These are phyloP conservation scores for Fusarium musae DNA, from an alignment of 2,329 filamentous ascomycete species.

Conservation along the genomic window DNA sequence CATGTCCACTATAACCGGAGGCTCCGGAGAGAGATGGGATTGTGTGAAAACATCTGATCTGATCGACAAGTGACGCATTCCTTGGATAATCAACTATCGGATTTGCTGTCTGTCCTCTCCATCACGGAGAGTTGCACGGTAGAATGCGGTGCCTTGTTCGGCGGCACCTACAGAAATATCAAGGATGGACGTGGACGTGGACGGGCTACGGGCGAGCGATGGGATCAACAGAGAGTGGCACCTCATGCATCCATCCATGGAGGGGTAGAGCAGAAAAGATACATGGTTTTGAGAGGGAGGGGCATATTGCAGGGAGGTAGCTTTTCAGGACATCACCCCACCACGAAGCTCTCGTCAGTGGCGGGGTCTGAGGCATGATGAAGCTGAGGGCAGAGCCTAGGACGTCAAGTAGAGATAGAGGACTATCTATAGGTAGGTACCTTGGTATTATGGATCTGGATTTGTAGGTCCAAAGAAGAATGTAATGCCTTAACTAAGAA, in stretches of 20 bases:
- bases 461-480: constrained; percentile 1
- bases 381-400: background rate
- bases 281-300: constrained; percentile 7
- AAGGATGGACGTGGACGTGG: background rate
- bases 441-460: background rate
- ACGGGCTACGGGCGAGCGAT: background rate
- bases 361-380: constrained; percentile 18
- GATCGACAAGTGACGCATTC: constrained; percentile 5
- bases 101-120: background rate
- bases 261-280: constrained; percentile 32
- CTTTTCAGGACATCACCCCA: constrained; percentile 34
- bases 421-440: background rate
- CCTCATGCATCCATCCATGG: constrained; percentile 7
- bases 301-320: constrained; percentile 15
- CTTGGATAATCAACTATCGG: background rate
- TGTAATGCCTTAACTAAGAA: background rate
- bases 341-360: constrained; percentile 27
- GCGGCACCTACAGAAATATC: constrained; percentile 26
- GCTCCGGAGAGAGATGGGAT: constrained; percentile 26
- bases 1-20: constrained; percentile 32
- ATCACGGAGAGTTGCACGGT: constrained; percentile 30
- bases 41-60: constrained; percentile 19
- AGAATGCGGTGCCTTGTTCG: constrained; percentile 31
- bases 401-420: no score
- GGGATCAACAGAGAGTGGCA: constrained; percentile 33